A percentile compares a stretch with the other conserved stretches of the same genome.
These are phyloP conservation scores for Suillus fuscotomentosus DNA, from an alignment of 768 basidiomycete species.

Conservation along the genomic window DNA sequence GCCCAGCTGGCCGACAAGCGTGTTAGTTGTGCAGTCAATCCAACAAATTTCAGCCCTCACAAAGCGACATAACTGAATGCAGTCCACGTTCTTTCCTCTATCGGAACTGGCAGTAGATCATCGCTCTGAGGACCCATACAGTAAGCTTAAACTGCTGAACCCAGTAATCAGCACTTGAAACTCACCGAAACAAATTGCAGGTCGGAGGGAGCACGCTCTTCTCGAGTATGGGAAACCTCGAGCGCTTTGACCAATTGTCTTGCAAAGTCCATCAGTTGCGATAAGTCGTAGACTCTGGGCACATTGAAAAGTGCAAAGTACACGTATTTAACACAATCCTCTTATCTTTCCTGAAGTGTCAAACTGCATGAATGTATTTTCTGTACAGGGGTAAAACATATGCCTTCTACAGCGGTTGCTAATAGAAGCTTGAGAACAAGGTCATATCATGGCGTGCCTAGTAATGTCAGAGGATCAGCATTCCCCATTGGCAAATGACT, in stretches of 20 bases:
- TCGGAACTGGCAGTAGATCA: conserved; percentile 59
- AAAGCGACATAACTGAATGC: conserved; percentile 59
- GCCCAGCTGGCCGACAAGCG: conserved; percentile 42
- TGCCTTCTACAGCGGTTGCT: not conserved
- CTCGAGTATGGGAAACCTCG: conserved; percentile 51
- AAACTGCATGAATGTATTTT: not conserved
- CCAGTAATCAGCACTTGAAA: conserved; percentile 11
- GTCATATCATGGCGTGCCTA: not conserved
- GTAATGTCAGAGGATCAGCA: not conserved
- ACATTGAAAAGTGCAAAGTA: not conserved
- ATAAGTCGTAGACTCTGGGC: not conserved
- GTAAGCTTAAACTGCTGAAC: conserved; percentile 2
- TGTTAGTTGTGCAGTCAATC: not conserved
- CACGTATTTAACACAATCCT: conserved; percentile 3
- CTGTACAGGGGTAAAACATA: not conserved
- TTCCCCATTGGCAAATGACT: too few species aligned
- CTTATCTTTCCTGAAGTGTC: conserved; percentile 2
- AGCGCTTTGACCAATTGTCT: conserved; percentile 24
- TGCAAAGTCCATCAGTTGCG: conserved; percentile 10
- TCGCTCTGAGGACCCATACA: conserved; percentile 44
- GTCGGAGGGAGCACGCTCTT: conserved; percentile 37
- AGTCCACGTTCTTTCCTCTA: conserved; percentile 59
- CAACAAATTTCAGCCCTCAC: conserved; percentile 29
- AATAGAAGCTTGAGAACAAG: conserved; percentile 8
- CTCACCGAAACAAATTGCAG: conserved; percentile 51